phyloP scores from a whole-genome alignment of 2,329 filamentous ascomycete species.

The Lachnellula occidentalis region DNA sequence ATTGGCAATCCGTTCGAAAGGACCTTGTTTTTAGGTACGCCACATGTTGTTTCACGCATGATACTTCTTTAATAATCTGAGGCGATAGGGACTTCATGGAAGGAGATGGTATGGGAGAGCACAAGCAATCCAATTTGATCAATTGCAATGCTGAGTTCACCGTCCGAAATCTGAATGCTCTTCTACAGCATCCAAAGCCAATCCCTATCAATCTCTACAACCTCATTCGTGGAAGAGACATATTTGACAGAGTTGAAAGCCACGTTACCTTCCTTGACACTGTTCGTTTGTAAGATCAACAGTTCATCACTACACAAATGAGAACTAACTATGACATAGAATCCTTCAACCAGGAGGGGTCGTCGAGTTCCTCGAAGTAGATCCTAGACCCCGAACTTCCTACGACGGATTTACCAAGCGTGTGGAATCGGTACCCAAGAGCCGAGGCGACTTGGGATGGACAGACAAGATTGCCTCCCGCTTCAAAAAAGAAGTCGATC shows the following conservation, averaged over 20 bases:
- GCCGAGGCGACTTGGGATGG: constrained; percentile 20
- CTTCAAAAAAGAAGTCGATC: constrained; percentile 21
- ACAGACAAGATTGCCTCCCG: constrained; percentile 24
- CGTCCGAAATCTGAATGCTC: constrained; percentile 25
- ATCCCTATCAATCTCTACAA: constrained; percentile 26
- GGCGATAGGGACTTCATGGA: constrained; percentile 24
- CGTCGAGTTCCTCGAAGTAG: constrained; percentile 29
- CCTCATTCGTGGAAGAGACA: constrained; percentile 26
- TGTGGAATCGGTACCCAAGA: constrained; percentile 12
- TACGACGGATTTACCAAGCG: constrained; percentile 1
- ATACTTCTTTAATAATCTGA: not conserved
- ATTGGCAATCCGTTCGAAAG: constrained; percentile 22
- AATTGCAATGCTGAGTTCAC: constrained; percentile 25
- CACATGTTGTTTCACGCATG: not conserved
- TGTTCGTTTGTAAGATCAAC: constrained; percentile 22
- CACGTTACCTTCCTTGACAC: constrained; percentile 28
- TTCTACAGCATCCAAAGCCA: constrained; percentile 19
- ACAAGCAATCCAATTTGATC: constrained; percentile 6
- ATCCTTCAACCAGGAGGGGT: constrained; percentile 29
- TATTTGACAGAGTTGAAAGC: constrained; percentile 27
- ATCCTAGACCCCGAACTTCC: constrained; percentile 23
- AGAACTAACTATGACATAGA: constrained; percentile 1
- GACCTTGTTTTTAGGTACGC: constrained; percentile 15
- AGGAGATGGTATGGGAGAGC: not conserved
- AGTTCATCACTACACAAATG: not conserved